Evolutionary conservation across 805 yeast species (phyloP).

Genomic region (Schwanniomyces polymorphus): DNA sequence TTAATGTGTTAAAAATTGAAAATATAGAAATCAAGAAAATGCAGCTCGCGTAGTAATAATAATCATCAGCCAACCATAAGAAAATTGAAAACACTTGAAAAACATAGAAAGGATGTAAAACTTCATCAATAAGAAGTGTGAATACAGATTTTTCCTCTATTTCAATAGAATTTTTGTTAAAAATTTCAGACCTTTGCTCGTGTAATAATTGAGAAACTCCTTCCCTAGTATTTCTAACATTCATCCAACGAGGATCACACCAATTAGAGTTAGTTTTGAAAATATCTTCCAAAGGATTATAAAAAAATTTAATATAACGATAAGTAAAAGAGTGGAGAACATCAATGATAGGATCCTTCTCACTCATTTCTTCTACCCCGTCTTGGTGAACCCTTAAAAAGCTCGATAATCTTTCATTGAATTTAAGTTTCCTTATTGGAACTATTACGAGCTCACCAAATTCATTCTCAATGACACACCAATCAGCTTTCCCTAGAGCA

Average conservation of each 20-base stretch:
- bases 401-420: slow-evolving; percentile 70
- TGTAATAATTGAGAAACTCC: slow-evolving; percentile 73
- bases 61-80: slow-evolving; percentile 89
- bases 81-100: slow-evolving; percentile 92
- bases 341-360: slow-evolving; percentile 67
- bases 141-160: slow-evolving; percentile 69
- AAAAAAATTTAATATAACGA: slow-evolving; percentile 79
- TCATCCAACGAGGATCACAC: slow-evolving; percentile 80
- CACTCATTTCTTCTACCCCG: slow-evolving; percentile 20
- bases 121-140: slow-evolving; percentile 78
- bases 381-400: slow-evolving; percentile 44
- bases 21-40: slow-evolving; percentile 82
- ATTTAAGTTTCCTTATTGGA: slow-evolving; percentile 56
- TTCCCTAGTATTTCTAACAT: slow-evolving; percentile 50
- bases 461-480: slow-evolving; percentile 94
- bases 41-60: slow-evolving; percentile 91
- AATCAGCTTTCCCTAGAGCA: slow-evolving; percentile 80
- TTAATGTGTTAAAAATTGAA: slow-evolving; percentile 74
- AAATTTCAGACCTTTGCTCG: slow-evolving; percentile 69
- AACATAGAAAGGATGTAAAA: slow-evolving; percentile 91
- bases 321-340: slow-evolving; percentile 71
- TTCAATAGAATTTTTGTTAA: slow-evolving; percentile 75
- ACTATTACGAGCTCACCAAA: slow-evolving; percentile 78
- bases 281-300: slow-evolving; percentile 84
- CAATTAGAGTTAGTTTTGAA: slow-evolving; percentile 83